These are phyloP conservation scores for Boletus reticulatus DNA, from an alignment of 768 basidiomycete genomes.

Conservation along the genomic window DNA sequence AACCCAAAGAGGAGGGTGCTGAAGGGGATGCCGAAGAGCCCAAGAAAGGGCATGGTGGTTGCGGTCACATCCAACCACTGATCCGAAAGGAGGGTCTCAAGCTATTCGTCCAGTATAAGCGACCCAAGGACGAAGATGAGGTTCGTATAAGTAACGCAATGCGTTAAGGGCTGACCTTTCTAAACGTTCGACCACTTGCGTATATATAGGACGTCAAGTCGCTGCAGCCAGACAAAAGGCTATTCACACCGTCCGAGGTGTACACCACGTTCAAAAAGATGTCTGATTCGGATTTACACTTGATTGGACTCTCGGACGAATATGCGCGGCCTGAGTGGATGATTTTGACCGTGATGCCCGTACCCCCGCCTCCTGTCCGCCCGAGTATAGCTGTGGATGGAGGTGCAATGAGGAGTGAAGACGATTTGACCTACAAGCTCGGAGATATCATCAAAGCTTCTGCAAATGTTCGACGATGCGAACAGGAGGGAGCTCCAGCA, in stretches of 20 bases:
- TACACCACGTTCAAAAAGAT: constrained; percentile 97
- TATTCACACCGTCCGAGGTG: constrained; percentile 84
- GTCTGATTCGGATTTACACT: constrained; percentile 79
- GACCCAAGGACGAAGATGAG: constrained; percentile 93
- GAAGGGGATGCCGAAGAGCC: constrained; percentile 61
- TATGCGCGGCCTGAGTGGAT: constrained; percentile 99
- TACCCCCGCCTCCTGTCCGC: constrained; percentile 96
- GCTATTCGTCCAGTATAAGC: constrained; percentile 92
- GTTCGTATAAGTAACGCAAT: constrained; percentile 44
- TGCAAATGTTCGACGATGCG: constrained; percentile 85
- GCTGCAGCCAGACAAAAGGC: constrained; percentile 76
- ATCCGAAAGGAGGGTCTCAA: constrained; percentile 95
- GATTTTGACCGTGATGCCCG: constrained; percentile 97
- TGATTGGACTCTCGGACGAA: constrained; percentile 91
- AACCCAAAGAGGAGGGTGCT: constrained; percentile 81
- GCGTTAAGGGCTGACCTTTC: background rate
- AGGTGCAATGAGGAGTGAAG: constrained; percentile 94
- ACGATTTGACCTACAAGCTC: constrained; percentile 97
- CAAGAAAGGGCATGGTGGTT: constrained; percentile 95
- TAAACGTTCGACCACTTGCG: constrained; percentile 7
- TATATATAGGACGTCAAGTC: constrained; percentile 69
- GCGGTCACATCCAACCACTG: constrained; percentile 87
- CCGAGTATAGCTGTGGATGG: constrained; percentile 98
- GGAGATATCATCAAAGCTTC: constrained; percentile 96
- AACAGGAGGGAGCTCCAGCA: constrained; percentile 95